Base-by-base conservation (phyloP, 352 stramenopile species). In the Phytophthora pluvialis region DNA sequence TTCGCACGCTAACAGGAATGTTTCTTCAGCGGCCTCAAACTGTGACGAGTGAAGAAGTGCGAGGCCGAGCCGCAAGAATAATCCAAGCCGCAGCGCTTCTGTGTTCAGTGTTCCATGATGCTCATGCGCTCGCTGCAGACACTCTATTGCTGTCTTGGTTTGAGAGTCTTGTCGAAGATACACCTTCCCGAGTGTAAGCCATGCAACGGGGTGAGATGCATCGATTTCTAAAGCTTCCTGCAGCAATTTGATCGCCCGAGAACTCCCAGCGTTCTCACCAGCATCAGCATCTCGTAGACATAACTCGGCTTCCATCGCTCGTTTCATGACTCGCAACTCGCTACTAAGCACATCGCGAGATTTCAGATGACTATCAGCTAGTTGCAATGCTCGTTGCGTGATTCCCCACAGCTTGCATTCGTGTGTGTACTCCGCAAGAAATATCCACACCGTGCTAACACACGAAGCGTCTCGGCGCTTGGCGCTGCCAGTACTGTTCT, bases 191-290 rank as follows among this genome's bases (percentile, higher is more conserved):
- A 89, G 75, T 28, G 77, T 70, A 31, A 93, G 42, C 81, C 84
- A 91, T 3, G 75, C 74, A 16, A 89, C 52, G 8, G 84, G 73
- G 49, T 91, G 67, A 6, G 60, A 70, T 15, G 69, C 11, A 42
- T 93, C 78, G n/a, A 93, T 74, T 53, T 83, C 80, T 11, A 90
- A 61, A 21, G 81, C 83, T 16, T 90, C 83, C 31, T 70, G 62
- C 8, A 90, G 43, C n/a, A 86, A 58, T 40, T 64, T 67, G 21
- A 69, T 70, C 3, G 79, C 74, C 11, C 40, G 47, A 25, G 63
- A 65, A 15, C 38, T 63, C 38, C 33, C 38, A 8, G 32, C 9
- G 3, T 58, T 32, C 7, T 56, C 53, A 36, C 42, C 33, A 32
- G 35, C 40, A 29, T 83, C 67, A 25, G 67, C 56, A 4, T 60